Conservation (phyloP, 208 protist genomes). For the Wallacemonas rigidus region DNA sequence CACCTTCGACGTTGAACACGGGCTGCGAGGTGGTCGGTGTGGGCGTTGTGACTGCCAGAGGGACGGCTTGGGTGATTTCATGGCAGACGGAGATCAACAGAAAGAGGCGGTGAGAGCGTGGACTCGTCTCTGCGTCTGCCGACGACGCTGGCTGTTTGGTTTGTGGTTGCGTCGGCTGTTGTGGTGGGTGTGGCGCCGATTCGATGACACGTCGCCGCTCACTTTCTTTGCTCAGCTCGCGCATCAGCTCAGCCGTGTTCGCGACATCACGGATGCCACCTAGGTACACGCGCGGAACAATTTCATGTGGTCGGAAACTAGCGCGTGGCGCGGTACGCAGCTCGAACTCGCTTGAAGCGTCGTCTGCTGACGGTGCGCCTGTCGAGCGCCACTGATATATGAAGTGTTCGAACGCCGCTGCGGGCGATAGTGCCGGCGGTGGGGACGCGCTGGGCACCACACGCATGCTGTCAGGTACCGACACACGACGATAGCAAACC, state of each 20-base stretch:
- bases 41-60: too few relatives aligned
- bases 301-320: conserved; percentile 58
- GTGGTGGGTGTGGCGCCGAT: neutral
- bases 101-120: conserved; percentile 24
- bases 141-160: neutral
- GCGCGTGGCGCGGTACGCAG: conserved; percentile 21
- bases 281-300: conserved; percentile 61
- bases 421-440: neutral
- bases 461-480: too few relatives aligned
- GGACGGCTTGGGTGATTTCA: neutral
- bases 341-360: neutral
- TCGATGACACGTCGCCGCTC: neutral
- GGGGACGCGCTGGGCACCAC: too few relatives aligned
- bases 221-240: conserved; percentile 24
- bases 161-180: neutral
- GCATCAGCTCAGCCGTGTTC: conserved; percentile 28
- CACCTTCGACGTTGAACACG: too few relatives aligned
- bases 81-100: conserved; percentile 42
- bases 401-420: conserved; percentile 18
- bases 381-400: conserved; percentile 19
- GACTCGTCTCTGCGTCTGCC: too few relatives aligned
- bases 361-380: neutral
- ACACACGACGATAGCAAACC: too few relatives aligned
- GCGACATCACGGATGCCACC: conserved; percentile 47
- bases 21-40: too few relatives aligned